A percentile compares a stretch with the other conserved stretches of the same genome.
Conservation (phyloP, 2,329 filamentous ascomycete species). For the Clonostachys rosea region DNA sequence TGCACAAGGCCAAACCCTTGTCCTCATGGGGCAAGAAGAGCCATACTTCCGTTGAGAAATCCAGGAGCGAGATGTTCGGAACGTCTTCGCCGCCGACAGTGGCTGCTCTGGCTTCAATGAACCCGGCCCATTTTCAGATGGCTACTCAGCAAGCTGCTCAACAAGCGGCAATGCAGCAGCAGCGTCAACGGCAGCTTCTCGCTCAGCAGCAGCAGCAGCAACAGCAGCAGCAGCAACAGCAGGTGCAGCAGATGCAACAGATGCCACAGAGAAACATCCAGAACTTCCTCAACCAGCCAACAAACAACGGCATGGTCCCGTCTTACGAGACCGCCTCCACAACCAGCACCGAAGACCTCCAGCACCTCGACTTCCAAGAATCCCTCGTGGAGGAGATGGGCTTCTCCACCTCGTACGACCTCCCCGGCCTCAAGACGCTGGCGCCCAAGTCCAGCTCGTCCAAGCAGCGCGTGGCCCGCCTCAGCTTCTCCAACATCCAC, state of each 20-base stretch:
- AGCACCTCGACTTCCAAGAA: conserved; percentile 29
- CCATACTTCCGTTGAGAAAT: not conserved
- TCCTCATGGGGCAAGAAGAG: not conserved
- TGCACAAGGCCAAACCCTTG: conserved; percentile 16
- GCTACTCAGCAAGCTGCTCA: conserved; percentile 27
- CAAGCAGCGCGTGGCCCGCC: conserved; percentile 55
- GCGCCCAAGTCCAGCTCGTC: conserved; percentile 41
- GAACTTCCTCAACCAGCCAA: no score
- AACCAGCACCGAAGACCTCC: not conserved
- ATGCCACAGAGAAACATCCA: not conserved
- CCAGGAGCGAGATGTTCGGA: not conserved
- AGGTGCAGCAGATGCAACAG: not conserved
- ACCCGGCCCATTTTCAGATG: no score
- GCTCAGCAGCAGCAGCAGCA: conserved; percentile 65
- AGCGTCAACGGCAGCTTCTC: conserved; percentile 67
- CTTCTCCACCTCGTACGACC: conserved; percentile 56
- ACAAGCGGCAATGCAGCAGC: conserved; percentile 77
- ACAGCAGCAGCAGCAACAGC: not conserved
- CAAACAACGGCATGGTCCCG: not conserved
- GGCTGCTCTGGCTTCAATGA: not conserved
- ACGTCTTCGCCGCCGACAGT: not conserved
- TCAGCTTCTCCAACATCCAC: conserved; percentile 41
- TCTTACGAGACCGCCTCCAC: not conserved
- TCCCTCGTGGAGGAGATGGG: conserved; percentile 54
- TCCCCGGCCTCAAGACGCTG: conserved; percentile 53